Conservation (phyloP, 202 grass and related monocot genomes). For the Schoenoplectus triqueter region DNA sequence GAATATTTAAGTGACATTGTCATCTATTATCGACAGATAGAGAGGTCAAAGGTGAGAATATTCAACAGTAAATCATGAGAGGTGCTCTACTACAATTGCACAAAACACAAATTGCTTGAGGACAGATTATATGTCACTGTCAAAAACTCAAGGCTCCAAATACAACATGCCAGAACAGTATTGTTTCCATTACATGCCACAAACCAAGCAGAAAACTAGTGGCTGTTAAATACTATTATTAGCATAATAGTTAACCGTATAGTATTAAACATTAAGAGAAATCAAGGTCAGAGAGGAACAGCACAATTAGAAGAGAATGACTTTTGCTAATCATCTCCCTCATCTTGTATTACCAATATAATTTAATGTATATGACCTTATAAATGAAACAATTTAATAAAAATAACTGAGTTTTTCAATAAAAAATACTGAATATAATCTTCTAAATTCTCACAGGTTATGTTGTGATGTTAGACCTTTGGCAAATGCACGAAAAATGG, state of each 20-base stretch:
- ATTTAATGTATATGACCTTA: not conserved
- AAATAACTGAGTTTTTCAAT: not conserved
- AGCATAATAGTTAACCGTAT: not conserved
- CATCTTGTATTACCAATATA: not conserved
- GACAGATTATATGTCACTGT: not conserved
- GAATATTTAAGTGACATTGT: not conserved
- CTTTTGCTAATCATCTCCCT: not conserved
- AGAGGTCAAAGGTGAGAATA: too few relatives aligned
- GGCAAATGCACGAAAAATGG: too few relatives aligned
- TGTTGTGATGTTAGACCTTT: too few relatives aligned
- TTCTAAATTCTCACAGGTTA: not conserved
- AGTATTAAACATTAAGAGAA: not conserved
- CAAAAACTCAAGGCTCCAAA: not conserved
- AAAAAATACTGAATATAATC: not conserved
- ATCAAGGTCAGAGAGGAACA: not conserved
- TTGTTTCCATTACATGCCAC: not conserved
- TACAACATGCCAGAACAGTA: not conserved
- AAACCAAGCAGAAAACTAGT: not conserved
- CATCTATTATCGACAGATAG: too few relatives aligned
- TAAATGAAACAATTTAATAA: conserved; percentile 5
- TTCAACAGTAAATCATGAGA: not conserved
- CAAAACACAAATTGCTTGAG: not conserved
- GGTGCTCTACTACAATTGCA: not conserved
- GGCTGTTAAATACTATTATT: not conserved
- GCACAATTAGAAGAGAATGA: not conserved